Evolutionary conservation across 768 basidiomycete genomes (phyloP).

Genomic region (Auricularia cornea): DNA sequence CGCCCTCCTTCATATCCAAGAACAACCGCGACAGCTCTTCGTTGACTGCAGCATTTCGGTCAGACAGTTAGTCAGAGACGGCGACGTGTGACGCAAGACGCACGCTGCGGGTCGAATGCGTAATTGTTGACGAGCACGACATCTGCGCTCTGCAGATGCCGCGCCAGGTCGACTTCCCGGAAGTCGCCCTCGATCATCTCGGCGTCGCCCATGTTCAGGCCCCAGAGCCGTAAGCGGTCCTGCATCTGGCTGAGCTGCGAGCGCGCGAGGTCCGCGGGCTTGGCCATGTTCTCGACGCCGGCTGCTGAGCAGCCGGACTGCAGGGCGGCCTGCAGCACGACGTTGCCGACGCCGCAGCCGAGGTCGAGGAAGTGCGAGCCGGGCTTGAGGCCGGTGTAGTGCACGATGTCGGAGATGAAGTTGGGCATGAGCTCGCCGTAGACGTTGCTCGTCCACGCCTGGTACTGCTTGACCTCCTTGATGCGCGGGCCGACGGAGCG

Average conservation of each 20-base stretch:
- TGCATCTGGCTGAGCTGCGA: constrained; percentile 67
- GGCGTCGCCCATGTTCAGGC: constrained; percentile 63
- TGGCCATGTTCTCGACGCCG: constrained; percentile 71
- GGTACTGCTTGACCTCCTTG: constrained; percentile 69
- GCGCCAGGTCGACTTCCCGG: constrained; percentile 55
- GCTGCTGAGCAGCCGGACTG: constrained; percentile 72
- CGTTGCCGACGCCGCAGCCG: constrained; percentile 82
- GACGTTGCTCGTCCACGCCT: constrained; percentile 74
- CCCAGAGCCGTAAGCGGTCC: constrained; percentile 87
- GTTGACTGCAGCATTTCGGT: constrained; percentile 49
- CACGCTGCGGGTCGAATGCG: constrained; percentile 51
- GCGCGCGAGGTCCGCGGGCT: constrained; percentile 72
- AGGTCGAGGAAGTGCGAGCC: constrained; percentile 72
- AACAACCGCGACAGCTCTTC: constrained; percentile 82
- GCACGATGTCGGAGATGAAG: constrained; percentile 45
- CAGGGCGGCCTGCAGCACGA: constrained; percentile 71
- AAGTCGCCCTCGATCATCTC: constrained; percentile 85
- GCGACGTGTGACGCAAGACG: not conserved
- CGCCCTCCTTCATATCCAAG: constrained; percentile 89
- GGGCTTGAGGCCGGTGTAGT: constrained; percentile 45
- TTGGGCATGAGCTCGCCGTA: constrained; percentile 87
- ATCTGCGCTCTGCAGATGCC: constrained; percentile 70
- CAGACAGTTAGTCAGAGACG: not conserved
- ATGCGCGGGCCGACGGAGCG: constrained; percentile 87
- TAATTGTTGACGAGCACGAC: constrained; percentile 89